Base-by-base conservation (phyloP, 2,329 filamentous ascomycete species). In the Curvularia lunata region DNA sequence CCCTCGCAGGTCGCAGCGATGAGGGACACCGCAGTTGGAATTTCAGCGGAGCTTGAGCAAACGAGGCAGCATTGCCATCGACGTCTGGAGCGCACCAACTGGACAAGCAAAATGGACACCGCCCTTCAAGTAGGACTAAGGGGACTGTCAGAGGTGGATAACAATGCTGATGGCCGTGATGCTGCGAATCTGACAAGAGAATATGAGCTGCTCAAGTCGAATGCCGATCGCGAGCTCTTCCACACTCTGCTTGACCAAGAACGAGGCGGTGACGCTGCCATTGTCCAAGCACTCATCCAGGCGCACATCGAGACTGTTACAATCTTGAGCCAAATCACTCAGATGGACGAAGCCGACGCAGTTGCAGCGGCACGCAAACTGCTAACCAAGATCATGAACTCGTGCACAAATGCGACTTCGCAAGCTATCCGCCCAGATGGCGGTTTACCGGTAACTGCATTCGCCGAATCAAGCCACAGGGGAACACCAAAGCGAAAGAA, bases 351-450 rank as follows among this genome's bases (percentile, higher is more conserved):
- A 73, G 86, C 89, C 32, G 89, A 96, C 61, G 95, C 94, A 1
- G 85, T 97, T 1, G 82, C 88, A 16, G 88, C 91, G 54, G 95
- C 93, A 25, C 92, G 89, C 73, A 83, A 82, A 21, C 88, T 93
- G 46, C 87, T 99, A 49, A 84, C 86, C 57, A 89, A 90, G 58
- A 85, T 99, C 56, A 83, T 98, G 16, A 87, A 91, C 57, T 86
- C 86, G 3, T 94, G 92, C 55, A 88, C 87, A 42, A 84, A 86
- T 25, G 88, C 91, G 0, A 86, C 89, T 6, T 88, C 91, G 0
- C 91, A 96, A 67, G 86, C 97, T 25, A 90, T 99, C 75, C 97
- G 96, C 74, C 92, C 94, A 1, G 94, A 97, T 68, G 92, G 91
- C 19, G 85, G 81, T 53, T 78, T 88, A 4, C 82, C 85, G 0